phyloP scores from a whole-genome alignment of 2,329 filamentous ascomycete species.

The Elsinoe necatrix region DNA sequence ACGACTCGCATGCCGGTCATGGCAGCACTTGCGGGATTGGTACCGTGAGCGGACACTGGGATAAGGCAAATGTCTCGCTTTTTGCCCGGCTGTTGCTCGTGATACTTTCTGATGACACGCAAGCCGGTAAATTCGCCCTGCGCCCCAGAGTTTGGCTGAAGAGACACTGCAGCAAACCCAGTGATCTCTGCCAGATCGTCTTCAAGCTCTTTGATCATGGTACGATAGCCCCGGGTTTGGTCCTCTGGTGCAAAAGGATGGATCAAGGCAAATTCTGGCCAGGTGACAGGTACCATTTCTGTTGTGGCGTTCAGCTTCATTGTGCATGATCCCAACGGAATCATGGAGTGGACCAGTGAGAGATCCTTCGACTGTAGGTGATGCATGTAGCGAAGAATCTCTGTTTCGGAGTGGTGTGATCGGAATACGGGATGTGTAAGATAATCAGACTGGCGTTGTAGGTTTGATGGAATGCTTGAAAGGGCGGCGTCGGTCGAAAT shows the following conservation, averaged over 20 bases:
- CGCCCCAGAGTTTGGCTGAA: slow-evolving; percentile 92
- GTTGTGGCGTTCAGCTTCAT: slow-evolving; percentile 96
- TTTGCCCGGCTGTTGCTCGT: slow-evolving; percentile 56
- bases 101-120: slow-evolving; percentile 77
- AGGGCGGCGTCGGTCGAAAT: slow-evolving; percentile 26
- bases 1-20: slow-evolving; percentile 96
- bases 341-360: slow-evolving; percentile 94
- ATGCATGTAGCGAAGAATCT: slow-evolving; percentile 86
- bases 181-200: slow-evolving; percentile 73
- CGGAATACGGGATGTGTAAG: slow-evolving; percentile 93
- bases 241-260: slow-evolving; percentile 68
- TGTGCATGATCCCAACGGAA: slow-evolving; percentile 89
- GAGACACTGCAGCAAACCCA: slow-evolving; percentile 77
- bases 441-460: slow-evolving; percentile 66
- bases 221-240: slow-evolving; percentile 58
- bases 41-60: slow-evolving; percentile 89
- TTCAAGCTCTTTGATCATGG: slow-evolving; percentile 64
- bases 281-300: slow-evolving; percentile 82
- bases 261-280: slow-evolving; percentile 64
- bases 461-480: slow-evolving; percentile 43
- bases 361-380: slow-evolving; percentile 91
- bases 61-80: slow-evolving; percentile 89
- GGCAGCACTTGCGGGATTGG: slow-evolving; percentile 87
- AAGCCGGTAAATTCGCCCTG: slow-evolving; percentile 93
- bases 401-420: slow-evolving; percentile 87